Evolutionary conservation across 148 eudicot genomes (phyloP).

Genomic region (Arctostaphylos glauca): DNA sequence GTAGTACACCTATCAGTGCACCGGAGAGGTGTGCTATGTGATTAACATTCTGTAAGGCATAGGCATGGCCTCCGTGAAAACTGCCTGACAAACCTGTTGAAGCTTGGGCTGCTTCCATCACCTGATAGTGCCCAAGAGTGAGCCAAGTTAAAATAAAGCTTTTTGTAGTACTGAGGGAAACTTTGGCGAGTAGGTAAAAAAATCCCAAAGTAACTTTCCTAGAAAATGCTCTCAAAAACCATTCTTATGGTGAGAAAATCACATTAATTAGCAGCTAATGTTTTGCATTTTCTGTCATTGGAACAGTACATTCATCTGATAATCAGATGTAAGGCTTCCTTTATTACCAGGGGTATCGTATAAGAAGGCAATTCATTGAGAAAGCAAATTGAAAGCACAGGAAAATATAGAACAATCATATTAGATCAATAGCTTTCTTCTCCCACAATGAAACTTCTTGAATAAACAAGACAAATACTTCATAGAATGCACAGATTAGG

Average conservation of each 20-base stretch:
- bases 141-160: conserved; percentile 65
- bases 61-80: conserved; percentile 15
- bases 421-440: background rate
- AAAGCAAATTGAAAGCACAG: background rate
- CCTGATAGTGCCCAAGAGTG: conserved; percentile 23
- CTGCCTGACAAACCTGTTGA: conserved; percentile 15
- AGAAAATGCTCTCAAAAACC: conserved; percentile 5
- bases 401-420: background rate
- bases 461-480: background rate
- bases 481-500: background rate
- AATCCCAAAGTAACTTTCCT: background rate
- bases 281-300: background rate
- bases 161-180: conserved; percentile 16
- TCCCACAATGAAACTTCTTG: background rate
- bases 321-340: background rate
- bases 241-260: background rate
- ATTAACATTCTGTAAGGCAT: conserved; percentile 21
- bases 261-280: background rate
- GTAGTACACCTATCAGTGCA: conserved; percentile 15
- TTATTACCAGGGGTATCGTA: background rate
- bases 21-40: conserved; percentile 20
- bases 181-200: background rate
- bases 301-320: background rate
- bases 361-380: background rate
- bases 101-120: conserved; percentile 22